Evolutionary conservation across 2,329 filamentous ascomycete species (phyloP).

Genomic region (Cladosporium phlei): DNA sequence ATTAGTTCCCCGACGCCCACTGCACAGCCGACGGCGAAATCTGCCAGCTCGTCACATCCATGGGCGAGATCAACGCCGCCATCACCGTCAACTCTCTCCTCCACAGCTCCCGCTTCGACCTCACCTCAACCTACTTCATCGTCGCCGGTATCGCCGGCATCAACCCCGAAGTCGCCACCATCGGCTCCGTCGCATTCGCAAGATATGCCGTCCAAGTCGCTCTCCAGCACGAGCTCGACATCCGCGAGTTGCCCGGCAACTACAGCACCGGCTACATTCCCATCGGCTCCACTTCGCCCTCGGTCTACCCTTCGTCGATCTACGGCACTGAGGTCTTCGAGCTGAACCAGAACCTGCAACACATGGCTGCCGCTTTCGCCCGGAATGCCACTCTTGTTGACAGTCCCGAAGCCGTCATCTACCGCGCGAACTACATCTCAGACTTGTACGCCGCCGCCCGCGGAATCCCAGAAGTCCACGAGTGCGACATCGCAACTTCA

Average conservation of each 20-base stretch:
- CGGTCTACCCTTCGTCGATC: constrained; percentile 36
- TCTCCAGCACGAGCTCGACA: constrained; percentile 70
- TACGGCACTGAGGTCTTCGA: constrained; percentile 43
- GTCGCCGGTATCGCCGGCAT: constrained; percentile 70
- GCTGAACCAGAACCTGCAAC: constrained; percentile 36
- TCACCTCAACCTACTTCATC: constrained; percentile 65
- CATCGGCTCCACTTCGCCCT: constrained; percentile 53
- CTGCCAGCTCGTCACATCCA: constrained; percentile 64
- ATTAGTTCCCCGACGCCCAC: constrained; percentile 46
- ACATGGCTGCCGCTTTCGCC: constrained; percentile 32
- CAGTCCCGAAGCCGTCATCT: constrained; percentile 31
- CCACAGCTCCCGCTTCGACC: constrained; percentile 59
- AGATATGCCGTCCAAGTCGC: constrained; percentile 69
- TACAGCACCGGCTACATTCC: constrained; percentile 66
- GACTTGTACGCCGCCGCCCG: constrained; percentile 40
- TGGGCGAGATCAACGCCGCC: constrained; percentile 68
- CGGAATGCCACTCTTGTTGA: constrained; percentile 35
- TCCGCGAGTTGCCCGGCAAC: constrained; percentile 61
- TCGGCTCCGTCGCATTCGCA: constrained; percentile 62
- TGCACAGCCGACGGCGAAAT: constrained; percentile 58
- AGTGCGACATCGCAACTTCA: constrained; percentile 64
- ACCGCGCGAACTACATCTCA: constrained; percentile 33
- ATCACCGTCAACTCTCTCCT: constrained; percentile 59
- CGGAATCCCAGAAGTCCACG: constrained; percentile 51
- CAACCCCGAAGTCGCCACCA: constrained; percentile 62